Base-by-base conservation (phyloP, 2,329 filamentous ascomycete genomes). In the Alternaria ventricosa region DNA sequence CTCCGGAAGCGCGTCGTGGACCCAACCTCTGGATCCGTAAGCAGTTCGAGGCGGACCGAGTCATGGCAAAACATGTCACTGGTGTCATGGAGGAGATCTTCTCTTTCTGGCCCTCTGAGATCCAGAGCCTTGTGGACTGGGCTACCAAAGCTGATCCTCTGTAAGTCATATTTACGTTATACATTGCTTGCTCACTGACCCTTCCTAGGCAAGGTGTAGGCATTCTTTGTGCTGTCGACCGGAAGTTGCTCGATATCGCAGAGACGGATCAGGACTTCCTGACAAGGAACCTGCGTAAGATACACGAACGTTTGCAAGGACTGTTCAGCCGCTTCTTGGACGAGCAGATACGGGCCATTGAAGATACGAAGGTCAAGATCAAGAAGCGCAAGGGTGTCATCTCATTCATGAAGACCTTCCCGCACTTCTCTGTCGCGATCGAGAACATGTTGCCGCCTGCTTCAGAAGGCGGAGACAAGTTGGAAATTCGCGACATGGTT, bases 361-460 rank as follows among this genome's bases (percentile, higher is more conserved):
- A 98, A 81, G 96, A 98, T 65, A 98, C 94, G 43, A 98, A 98
- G 81, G 95, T 99, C 79, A 97, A 97, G 84, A 94, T 97, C 81
- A 97, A 97, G 85, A 98, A 98, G 85, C 91, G 96, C 70, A 97
- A 96, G 82, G 95, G 96, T 11, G 93, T 99, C 60, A 97, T 98
- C 73, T 90, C 90, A 15, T 98, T 98, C 80, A 95, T 98, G 84
- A 92, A 93, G 68, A 91, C 95, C 44, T 98, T 98, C 84, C 96
- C 95, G 0, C 85, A 90, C 63, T 97, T 97, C 81, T 90, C 90
- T n/a, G 82, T 88, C 1, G 89, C 92, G 0, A 88, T 97, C 2
- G 94, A 97, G 81, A 94, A 90, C 74, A 94, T 96, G 88, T 86
- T 97, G 50, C 69, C 65, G 2, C 82, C 86, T 1, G 60, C 79